phyloP scores from a whole-genome alignment of 345 rosid species.

The Aquilaria sinensis region DNA sequence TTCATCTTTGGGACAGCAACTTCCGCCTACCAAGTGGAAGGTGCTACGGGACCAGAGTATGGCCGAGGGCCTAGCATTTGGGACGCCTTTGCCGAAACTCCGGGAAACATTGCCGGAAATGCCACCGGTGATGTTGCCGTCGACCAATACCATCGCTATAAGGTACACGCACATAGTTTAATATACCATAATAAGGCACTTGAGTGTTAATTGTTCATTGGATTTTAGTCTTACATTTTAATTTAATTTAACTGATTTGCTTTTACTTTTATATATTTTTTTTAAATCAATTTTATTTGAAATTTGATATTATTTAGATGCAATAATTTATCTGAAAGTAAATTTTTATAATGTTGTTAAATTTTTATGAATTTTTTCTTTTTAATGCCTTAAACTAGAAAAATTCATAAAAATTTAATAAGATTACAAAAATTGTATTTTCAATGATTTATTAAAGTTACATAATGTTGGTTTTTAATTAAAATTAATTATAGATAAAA shows the following conservation, averaged over 20 bases:
- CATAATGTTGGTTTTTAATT: too few relatives aligned
- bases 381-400: too few relatives aligned
- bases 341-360: too few relatives aligned
- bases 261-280: too few relatives aligned
- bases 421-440: too few relatives aligned
- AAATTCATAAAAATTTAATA: too few relatives aligned
- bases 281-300: too few relatives aligned
- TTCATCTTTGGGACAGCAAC: slow-evolving; percentile 84
- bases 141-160: slow-evolving; percentile 82
- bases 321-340: too few relatives aligned
- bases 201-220: neutral
- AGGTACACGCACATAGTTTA: slow-evolving; percentile 21
- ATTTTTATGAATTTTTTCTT: too few relatives aligned
- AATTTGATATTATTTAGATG: too few relatives aligned
- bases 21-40: slow-evolving; percentile 96
- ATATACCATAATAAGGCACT: neutral
- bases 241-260: neutral
- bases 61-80: slow-evolving; percentile 97
- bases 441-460: too few relatives aligned
- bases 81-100: slow-evolving; percentile 66
- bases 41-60: slow-evolving; percentile 59
- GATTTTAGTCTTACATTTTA: neutral
- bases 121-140: slow-evolving; percentile 67
- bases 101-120: slow-evolving; percentile 59
- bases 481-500: too few relatives aligned